Evolutionary conservation across 345 rosid genomes (phyloP), one percentile per base, ranked within the genome.

Genomic region (Ceriops tagal): DNA sequence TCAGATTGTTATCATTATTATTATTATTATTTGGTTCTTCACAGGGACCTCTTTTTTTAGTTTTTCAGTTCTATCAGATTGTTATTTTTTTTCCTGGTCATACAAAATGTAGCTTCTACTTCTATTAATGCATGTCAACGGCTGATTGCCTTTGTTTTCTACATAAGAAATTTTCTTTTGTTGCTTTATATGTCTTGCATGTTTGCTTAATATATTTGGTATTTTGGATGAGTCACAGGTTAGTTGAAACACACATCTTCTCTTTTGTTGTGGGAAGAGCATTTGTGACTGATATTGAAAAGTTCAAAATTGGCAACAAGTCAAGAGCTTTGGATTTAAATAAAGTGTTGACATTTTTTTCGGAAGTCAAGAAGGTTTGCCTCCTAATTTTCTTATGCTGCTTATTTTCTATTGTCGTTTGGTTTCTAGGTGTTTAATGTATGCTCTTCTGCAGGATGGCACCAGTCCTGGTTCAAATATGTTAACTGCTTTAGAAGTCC

Each of bases 201-300:
- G 66, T 72, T 62, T 57, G 64, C 47, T 79, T 70, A 73, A 70
- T 66, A 59, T 74, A 78, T 55, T 65, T 79, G 77, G 71, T 65
- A 66, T 55, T 70, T 80, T 71, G 71, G 62, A 51, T 79, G 78
- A 46, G 76, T 76, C 69, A 69, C 99, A 96, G 99, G 97, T 84
- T 96, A 87, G 98, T 92, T 74, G 99, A 96, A 86, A 92, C 98
- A 77, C 99, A 96, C 59, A 84, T 96, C 74, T 96, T 96, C 88
- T 92, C 91, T 58, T 96, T 96, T 81, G 99, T 92, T 72, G 90
- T 96, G 77, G 99, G 99, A 85, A 83, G 99, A 88, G 99, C 98
- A 58, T 96, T 92, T 88, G 99, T 92, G 69, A 89, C 99, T 37
- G 99, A 96, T 80, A 83, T 92, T 66, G 99, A 88, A 75, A 96